Evolutionary conservation across 192 early-diverging fungal species (phyloP), one percentile per base, ranked within the genome.

Genomic region (Borealophlyctis nickersoniae): DNA sequence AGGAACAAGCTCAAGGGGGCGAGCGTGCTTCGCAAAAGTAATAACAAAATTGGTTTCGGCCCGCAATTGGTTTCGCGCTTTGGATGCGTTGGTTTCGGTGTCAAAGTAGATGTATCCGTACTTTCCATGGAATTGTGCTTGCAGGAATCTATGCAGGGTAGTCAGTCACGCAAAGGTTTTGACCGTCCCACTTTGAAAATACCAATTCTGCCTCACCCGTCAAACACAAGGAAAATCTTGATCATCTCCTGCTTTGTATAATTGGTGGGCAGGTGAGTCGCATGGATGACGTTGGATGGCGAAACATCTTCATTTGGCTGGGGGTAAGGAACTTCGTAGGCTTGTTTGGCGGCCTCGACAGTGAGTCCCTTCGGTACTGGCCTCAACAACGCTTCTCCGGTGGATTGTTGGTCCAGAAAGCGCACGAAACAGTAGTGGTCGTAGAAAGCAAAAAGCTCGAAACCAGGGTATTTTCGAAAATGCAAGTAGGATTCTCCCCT

Each of bases 361-460:
- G 65, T 72, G 33, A 68, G 56, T 14, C 71, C 71, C 19, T 30
- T 22, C 1, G 71, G 71, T 14, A 29, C 16, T 3, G 60, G 67
- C 19, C 30, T 45, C 29, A 36, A 23, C 23, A 71, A 49, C 11
- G 69, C 63, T 24, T 59, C n/a, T 2, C 50, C 49, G 34, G 65
- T 60, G 22, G 49, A n/a, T 16, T 62, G 52, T 35, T 19, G 27
- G 27, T 48, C 26, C 2, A 28, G 35, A 45, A 72, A 72, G 52
- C 71, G 64, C 27, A 72, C 71, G 36, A 72, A 72, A 50, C 71
- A 72, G 66, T 58, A 72, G 60, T 62, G 51, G 33, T 72, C 71
- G 50, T 72, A 72, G 52, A 72, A 72, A 4, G 60, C 71, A 49
- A 72, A 67, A n/a, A 72, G 54, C 36, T 72, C 65, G 48, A 72